Evolutionary conservation across 495 filamentous ascomycete genomes (phyloP), one percentile per base, ranked within the genome.

Genomic region (Aspergillus mulundensis): DNA sequence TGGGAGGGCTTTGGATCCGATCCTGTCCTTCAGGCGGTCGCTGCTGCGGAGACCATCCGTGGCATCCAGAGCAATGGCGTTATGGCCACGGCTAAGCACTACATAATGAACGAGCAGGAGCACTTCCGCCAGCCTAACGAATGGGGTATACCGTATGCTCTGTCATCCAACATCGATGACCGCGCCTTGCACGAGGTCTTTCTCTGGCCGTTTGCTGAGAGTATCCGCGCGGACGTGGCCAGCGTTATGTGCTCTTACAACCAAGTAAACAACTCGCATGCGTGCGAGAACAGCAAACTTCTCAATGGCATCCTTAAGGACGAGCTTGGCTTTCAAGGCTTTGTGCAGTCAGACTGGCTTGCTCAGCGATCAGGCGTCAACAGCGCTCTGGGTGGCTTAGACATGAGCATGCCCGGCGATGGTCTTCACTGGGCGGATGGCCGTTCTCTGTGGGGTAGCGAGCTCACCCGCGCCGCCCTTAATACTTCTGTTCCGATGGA

Each of bases 401-500:
- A 97, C 68, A 91, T 96, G 90, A 89, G 82, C 12, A 97, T 97
- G 93, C 94, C 94, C 3, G 93, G 93, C 10, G 92, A 97, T 70
- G 92, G 93, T 1, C 66, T 89, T 10, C 59, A 60, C 14, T 96
- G 89, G 90, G 78, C 77, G 19, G 78, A 92, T 59, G 92, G 90
- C 7, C 69, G 88, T 18, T 86, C 88, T 0, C 78, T 96, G 0
- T 96, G 89, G 87, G 93, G 94, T 1, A 71, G 81, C 12, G 76
- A 89, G 43, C 77, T 98, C 56, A 92, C 87, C 0, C 84, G 77
- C 39, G 83, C 90, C 0, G 83, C 90, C 0, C 72, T 97, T 30
- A 98, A 97, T 64, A 83, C 84, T 16, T 90, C 89, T 20, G 76
- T 98, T 0, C 91, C 94, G 0, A 76, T 95, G 46, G 83, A 87